Conservation (phyloP, 805 yeast genomes). For the Lipomyces orientalis region DNA sequence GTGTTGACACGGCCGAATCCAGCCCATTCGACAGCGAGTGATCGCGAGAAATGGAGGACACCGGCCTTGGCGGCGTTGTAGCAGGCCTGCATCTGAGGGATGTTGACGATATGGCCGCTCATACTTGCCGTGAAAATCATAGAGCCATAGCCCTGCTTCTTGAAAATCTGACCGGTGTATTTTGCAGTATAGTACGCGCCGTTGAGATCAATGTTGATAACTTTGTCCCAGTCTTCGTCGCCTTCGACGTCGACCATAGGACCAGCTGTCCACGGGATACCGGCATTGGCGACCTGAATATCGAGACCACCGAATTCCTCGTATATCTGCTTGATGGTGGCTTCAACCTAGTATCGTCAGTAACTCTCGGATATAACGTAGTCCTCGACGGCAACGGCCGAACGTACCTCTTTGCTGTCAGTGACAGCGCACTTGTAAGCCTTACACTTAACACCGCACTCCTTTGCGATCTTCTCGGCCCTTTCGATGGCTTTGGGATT, state of each 20-base stretch:
- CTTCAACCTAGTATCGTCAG: slow-evolving; percentile 49
- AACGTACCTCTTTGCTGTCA: slow-evolving; percentile 48
- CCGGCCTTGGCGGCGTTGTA: slow-evolving; percentile 90
- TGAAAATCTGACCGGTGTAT: slow-evolving; percentile 74
- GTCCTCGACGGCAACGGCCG: too few relatives aligned
- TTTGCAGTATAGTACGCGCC: slow-evolving; percentile 81
- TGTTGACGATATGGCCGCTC: slow-evolving; percentile 86
- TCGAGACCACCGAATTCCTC: slow-evolving; percentile 81
- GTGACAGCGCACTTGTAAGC: slow-evolving; percentile 70
- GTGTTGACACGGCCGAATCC: slow-evolving; percentile 84
- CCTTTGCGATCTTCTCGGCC: slow-evolving; percentile 60
- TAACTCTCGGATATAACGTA: background rate
- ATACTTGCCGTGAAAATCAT: slow-evolving; percentile 85
- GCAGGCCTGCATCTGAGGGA: slow-evolving; percentile 85
- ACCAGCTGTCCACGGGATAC: slow-evolving; percentile 80
- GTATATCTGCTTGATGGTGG: slow-evolving; percentile 56
- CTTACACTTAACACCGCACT: slow-evolving; percentile 64
- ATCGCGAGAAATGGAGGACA: slow-evolving; percentile 72
- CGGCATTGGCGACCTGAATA: slow-evolving; percentile 88
- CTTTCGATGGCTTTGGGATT: slow-evolving; percentile 63
- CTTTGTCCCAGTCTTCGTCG: slow-evolving; percentile 66
- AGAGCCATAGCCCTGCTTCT: slow-evolving; percentile 75
- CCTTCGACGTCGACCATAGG: slow-evolving; percentile 57
- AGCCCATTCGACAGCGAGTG: slow-evolving; percentile 89
- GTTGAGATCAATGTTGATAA: slow-evolving; percentile 75